Percentiles rank a stretch among this genome's conserved stretches.
Evolutionary conservation across 2,329 filamentous ascomycete species (phyloP).

Genomic region (Arthrobotrys megalospora): DNA sequence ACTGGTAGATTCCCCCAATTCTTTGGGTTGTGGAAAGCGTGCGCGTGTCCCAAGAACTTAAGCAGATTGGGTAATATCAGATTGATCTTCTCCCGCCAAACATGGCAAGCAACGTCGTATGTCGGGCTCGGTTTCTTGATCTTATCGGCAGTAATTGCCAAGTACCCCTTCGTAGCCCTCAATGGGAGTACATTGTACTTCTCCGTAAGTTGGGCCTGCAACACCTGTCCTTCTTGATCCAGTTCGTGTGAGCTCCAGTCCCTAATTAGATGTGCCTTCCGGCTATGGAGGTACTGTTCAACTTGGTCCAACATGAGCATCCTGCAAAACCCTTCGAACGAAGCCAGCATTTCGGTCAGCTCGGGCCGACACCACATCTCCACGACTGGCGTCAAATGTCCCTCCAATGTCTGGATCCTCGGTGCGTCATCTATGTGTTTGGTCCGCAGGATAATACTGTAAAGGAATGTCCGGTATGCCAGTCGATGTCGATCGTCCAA

Average conservation of each 20-base stretch:
- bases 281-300: constrained; percentile 81
- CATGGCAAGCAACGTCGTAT: constrained; percentile 80
- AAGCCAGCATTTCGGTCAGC: constrained; percentile 78
- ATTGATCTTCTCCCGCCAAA: constrained; percentile 90
- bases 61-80: constrained; percentile 87
- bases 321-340: constrained; percentile 83
- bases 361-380: constrained; percentile 82
- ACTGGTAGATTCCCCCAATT: constrained; percentile 84
- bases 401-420: constrained; percentile 79
- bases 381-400: constrained; percentile 86
- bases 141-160: constrained; percentile 93
- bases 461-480: constrained; percentile 89
- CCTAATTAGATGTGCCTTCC: constrained; percentile 80
- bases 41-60: constrained; percentile 87
- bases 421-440: constrained; percentile 79
- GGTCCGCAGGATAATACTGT: constrained; percentile 92
- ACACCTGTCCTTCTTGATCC: constrained; percentile 81
- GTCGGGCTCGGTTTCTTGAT: constrained; percentile 80
- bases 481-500: constrained; percentile 87
- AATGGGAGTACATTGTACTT: constrained; percentile 83
- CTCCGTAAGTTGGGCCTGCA: constrained; percentile 84
- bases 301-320: constrained; percentile 85
- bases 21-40: constrained; percentile 87
- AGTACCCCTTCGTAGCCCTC: constrained; percentile 87
- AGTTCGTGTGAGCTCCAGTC: constrained; percentile 87